Percentiles rank a stretch among this genome's conserved stretches.
Conservation (phyloP, 2,329 filamentous ascomycete species). For the Monilinia laxa region DNA sequence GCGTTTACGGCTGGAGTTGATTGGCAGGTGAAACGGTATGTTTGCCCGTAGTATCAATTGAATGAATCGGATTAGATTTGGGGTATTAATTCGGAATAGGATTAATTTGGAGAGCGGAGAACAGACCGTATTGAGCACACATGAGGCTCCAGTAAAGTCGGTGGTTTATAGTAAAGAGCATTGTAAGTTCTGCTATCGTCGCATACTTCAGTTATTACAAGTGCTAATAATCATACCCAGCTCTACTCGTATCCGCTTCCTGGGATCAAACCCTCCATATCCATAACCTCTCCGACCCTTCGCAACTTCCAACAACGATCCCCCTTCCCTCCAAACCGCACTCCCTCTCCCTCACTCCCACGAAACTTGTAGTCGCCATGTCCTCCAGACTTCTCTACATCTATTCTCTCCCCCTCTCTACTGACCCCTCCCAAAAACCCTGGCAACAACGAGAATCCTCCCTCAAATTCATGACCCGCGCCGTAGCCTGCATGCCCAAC, state of each 20-base stretch:
- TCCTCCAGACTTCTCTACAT: constrained; percentile 90
- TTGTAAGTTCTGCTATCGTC: constrained; percentile 46
- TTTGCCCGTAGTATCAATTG: background rate
- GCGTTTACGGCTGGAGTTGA: constrained; percentile 87
- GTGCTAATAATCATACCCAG: constrained; percentile 40
- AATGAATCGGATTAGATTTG: background rate
- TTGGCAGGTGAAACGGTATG: constrained; percentile 74
- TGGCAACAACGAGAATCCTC: constrained; percentile 95
- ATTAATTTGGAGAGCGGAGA: constrained; percentile 72
- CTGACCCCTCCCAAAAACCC: constrained; percentile 63
- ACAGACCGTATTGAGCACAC: constrained; percentile 73
- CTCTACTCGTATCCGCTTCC: constrained; percentile 80
- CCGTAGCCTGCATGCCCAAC: constrained; percentile 93
- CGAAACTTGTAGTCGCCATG: constrained; percentile 94
- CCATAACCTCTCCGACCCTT: constrained; percentile 61
- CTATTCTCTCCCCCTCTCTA: constrained; percentile 77
- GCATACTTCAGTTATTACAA: constrained; percentile 21
- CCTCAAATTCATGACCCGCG: constrained; percentile 92
- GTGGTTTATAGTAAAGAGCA: constrained; percentile 79
- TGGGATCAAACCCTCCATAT: constrained; percentile 93
- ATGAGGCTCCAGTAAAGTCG: constrained; percentile 75
- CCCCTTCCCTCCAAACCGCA: constrained; percentile 83
- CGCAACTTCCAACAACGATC: constrained; percentile 60
- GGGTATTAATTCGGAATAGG: constrained; percentile 41
- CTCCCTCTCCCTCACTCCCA: constrained; percentile 72